Evolutionary conservation across 495 filamentous ascomycete species (phyloP), one percentile per base, ranked within the genome.

Genomic region (Cudoniella acicularis): DNA sequence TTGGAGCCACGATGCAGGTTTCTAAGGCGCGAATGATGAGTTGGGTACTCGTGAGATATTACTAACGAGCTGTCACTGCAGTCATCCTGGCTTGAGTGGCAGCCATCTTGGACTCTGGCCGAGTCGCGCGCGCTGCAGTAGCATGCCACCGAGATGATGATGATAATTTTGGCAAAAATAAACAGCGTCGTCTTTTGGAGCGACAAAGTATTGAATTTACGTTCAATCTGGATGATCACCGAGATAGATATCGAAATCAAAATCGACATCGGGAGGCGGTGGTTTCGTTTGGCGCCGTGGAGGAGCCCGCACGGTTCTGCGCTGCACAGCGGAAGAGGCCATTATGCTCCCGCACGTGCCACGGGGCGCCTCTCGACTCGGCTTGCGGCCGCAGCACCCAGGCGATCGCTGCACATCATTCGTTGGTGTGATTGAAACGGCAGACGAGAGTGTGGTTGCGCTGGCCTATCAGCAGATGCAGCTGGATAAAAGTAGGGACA

Each of bases 341-440:
- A n/a, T n/a, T n/a, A n/a, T n/a, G n/a, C n/a, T n/a, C n/a, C n/a
- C n/a, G n/a, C n/a, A n/a, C n/a, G n/a, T n/a, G n/a, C n/a, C n/a
- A n/a, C n/a, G n/a, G n/a, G n/a, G n/a, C n/a, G n/a, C n/a, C n/a
- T n/a, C n/a, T n/a, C n/a, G n/a, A n/a, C n/a, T n/a, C n/a, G n/a
- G n/a, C n/a, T n/a, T n/a, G n/a, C n/a, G n/a, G n/a, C n/a, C n/a
- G n/a, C n/a, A 51, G 41, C 55, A 41, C 48, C 27, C 36, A 52
- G 47, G n/a, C 20, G 0, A 27, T 59, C 56, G 23, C 27, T 60
- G 57, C 57, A 49, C 49, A 60, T 54, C 49, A 60, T 54, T 60
- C 41, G 49, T 27, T 40, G 21, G 45, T 2, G 17, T 23, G 20
- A 26, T 18, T 45, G 40, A 47, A 36, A 49, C 49, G 36, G 13